A percentile compares a stretch with the other conserved stretches of the same genome.
These are phyloP conservation scores for Paecilomyces fulvus DNA, from an alignment of 2,329 filamentous ascomycete species.

Conservation along the genomic window DNA sequence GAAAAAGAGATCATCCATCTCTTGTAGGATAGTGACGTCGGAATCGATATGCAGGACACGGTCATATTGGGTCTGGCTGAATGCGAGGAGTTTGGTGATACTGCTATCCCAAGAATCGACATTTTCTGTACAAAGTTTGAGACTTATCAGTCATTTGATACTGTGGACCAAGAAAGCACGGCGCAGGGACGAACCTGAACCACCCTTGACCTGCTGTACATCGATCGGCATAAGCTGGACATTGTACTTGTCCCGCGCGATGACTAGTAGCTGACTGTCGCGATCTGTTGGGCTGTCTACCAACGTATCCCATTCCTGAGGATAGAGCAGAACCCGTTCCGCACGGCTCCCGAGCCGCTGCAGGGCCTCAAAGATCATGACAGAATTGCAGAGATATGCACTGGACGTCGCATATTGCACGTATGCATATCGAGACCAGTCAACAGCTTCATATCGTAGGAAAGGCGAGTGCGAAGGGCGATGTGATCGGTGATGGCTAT, in stretches of 20 bases:
- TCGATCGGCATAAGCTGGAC: slow-evolving; percentile 43
- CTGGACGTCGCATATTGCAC: slow-evolving; percentile 35
- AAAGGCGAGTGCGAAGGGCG: slow-evolving; percentile 4
- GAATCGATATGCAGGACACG: slow-evolving; percentile 54
- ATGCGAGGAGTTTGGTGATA: slow-evolving; percentile 61
- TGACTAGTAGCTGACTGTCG: slow-evolving; percentile 38
- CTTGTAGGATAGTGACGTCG: slow-evolving; percentile 53
- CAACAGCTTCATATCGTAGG: slow-evolving; percentile 15
- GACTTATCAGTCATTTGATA: not conserved
- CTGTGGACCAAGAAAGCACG: not conserved
- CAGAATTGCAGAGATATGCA: slow-evolving; percentile 34
- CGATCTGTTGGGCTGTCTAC: slow-evolving; percentile 22
- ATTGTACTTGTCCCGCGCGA: slow-evolving; percentile 43
- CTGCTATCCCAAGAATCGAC: slow-evolving; percentile 52
- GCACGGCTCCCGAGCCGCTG: slow-evolving; percentile 32
- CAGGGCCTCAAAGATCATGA: slow-evolving; percentile 36
- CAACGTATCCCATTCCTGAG: slow-evolving; percentile 29
- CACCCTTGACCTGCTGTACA: slow-evolving; percentile 25
- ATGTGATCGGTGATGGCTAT: slow-evolving; percentile 3
- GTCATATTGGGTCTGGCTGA: slow-evolving; percentile 57
- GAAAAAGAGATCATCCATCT: slow-evolving; percentile 64
- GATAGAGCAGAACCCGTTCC: slow-evolving; percentile 34
- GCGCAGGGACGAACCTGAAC: slow-evolving; percentile 13
- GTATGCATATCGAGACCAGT: slow-evolving; percentile 38
- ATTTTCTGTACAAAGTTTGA: slow-evolving; percentile 6